Evolutionary conservation across 1,284 basidiomycete genomes (phyloP).

Genomic region (Meira miltonrushii): DNA sequence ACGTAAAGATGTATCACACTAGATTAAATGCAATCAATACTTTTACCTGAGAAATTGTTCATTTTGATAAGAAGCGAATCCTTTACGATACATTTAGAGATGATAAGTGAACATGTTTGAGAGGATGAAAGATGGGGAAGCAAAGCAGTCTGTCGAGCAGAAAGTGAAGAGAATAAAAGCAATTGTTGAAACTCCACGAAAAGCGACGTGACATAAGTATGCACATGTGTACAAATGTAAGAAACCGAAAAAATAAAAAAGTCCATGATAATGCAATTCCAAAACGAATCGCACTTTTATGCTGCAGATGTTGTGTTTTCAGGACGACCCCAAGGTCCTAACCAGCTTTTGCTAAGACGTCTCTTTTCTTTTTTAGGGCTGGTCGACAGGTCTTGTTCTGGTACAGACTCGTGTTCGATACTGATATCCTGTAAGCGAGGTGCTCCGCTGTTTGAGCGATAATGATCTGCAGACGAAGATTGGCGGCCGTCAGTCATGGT

Average conservation of each 20-base stretch:
- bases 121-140: background rate
- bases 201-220: background rate
- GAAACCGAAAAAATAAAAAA: background rate
- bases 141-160: background rate
- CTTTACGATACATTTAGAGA: background rate
- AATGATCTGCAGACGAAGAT: background rate
- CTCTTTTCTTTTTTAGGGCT: background rate
- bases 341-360: background rate
- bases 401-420: background rate
- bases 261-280: background rate
- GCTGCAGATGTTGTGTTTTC: background rate
- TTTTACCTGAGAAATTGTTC: background rate
- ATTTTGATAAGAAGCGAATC: background rate
- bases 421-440: background rate
- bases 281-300: background rate
- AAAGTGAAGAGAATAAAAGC: background rate
- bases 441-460: background rate
- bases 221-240: background rate
- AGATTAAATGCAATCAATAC: no score
- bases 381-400: no score
- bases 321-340: no score
- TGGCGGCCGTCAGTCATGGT: background rate
- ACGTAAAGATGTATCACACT: slow-evolving; percentile 1
- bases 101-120: background rate
- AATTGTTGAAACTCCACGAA: background rate